Percentiles rank a stretch among this genome's conserved stretches.
phyloP scores from a whole-genome alignment of 169 alveolate genomes.

The Plasmodium relictum region DNA sequence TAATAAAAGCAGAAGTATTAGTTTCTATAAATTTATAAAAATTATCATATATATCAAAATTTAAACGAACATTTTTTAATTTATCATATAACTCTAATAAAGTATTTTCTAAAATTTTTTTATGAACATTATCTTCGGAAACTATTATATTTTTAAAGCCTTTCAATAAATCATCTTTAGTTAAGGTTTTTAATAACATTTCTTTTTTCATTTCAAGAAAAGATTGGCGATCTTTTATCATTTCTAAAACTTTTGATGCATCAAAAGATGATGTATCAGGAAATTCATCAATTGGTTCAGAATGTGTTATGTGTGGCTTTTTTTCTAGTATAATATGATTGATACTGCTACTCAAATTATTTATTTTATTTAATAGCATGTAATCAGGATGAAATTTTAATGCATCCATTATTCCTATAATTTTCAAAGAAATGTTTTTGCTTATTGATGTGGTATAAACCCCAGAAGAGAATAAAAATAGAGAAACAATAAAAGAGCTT shows the following conservation, averaged over 20 bases:
- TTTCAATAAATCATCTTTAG: conserved; percentile 69
- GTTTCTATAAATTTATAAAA: conserved; percentile 70
- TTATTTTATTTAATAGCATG: conserved; percentile 69
- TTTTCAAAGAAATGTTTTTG: conserved; percentile 72
- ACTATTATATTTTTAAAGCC: conserved; percentile 32
- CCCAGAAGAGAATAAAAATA: conserved; percentile 76
- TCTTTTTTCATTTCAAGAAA: conserved; percentile 58
- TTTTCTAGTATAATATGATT: not conserved
- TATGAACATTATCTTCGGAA: conserved; percentile 21
- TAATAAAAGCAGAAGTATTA: conserved; percentile 38
- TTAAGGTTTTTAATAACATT: conserved; percentile 27
- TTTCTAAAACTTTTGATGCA: conserved; percentile 63
- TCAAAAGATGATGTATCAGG: conserved; percentile 30
- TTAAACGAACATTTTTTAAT: conserved; percentile 30
- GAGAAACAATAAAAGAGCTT: conserved; percentile 65
- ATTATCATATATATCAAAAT: conserved; percentile 60
- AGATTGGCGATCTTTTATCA: conserved; percentile 55
- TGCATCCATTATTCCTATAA: conserved; percentile 77
- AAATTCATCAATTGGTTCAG: conserved; percentile 24
- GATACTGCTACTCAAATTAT: not conserved
- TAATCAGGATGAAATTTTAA: conserved; percentile 75
- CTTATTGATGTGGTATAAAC: conserved; percentile 75
- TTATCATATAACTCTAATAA: conserved; percentile 53
- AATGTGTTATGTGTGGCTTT: not conserved
- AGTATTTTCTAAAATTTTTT: conserved; percentile 24